A percentile compares a stretch with the other conserved stretches of the same genome.
These are phyloP conservation scores for Microbotryum silenes-acaulis DNA, from an alignment of 1,284 basidiomycete species.

Conservation along the genomic window DNA sequence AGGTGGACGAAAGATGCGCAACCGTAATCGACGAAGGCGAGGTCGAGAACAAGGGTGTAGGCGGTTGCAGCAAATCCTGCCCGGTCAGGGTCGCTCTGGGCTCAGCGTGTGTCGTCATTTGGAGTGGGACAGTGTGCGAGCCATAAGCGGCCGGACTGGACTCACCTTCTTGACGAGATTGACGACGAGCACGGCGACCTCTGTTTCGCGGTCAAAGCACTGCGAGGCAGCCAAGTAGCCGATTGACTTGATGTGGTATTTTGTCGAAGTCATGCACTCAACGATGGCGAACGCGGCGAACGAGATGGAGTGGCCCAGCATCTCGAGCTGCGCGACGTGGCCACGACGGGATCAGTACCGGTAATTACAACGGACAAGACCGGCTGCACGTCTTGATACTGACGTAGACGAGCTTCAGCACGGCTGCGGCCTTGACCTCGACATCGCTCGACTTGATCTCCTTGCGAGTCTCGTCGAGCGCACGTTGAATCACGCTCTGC, in stretches of 20 bases:
- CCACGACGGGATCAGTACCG: background rate
- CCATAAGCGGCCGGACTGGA: background rate
- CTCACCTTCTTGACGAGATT: conserved; percentile 92
- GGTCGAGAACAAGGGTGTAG: conserved; percentile 62
- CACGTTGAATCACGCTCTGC: conserved; percentile 44
- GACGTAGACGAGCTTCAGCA: conserved; percentile 95
- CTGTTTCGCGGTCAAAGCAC: conserved; percentile 87
- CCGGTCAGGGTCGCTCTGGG: conserved; percentile 1
- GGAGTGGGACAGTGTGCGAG: conserved; percentile 2
- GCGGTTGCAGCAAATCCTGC: conserved; percentile 70
- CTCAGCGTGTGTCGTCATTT: conserved; percentile 5
- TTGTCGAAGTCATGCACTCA: conserved; percentile 92
- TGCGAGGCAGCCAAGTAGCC: conserved; percentile 92
- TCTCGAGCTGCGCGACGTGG: conserved; percentile 59
- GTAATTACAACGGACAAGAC: background rate
- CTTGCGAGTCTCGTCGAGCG: conserved; percentile 64
- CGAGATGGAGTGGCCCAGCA: conserved; percentile 83
- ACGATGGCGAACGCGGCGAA: conserved; percentile 90
- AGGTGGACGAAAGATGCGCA: conserved; percentile 41
- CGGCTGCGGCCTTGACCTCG: conserved; percentile 89
- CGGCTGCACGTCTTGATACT: conserved; percentile 37
- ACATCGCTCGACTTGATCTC: conserved; percentile 93
- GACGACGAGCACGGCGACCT: conserved; percentile 94
- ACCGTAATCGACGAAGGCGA: conserved; percentile 42
- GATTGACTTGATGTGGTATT: conserved; percentile 85